These are phyloP conservation scores for Pseudogymnoascus sp. DNA, from an alignment of 2,329 filamentous ascomycete genomes.

Conservation along the genomic window DNA sequence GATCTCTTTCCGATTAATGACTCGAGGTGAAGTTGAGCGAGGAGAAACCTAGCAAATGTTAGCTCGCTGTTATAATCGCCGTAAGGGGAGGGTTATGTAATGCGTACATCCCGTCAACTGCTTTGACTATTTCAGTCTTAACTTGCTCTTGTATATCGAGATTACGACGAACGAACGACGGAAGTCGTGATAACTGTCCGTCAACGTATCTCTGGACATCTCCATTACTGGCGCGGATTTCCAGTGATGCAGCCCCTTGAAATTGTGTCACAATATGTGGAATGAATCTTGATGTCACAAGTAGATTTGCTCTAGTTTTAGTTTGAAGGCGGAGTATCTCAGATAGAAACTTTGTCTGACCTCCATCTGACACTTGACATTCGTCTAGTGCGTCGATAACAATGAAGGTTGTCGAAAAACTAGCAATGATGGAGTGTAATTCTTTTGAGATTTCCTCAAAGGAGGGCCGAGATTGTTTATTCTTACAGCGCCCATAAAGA, in stretches of 20 bases:
- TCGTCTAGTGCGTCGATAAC: slow-evolving; percentile 20
- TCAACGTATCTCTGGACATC: slow-evolving; percentile 30
- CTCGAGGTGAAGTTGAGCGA: slow-evolving; percentile 32
- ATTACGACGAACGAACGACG: slow-evolving; percentile 16
- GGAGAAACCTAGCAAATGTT: slow-evolving; percentile 28
- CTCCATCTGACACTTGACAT: slow-evolving; percentile 14
- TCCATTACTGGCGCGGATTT: slow-evolving; percentile 29
- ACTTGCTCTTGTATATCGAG: slow-evolving; percentile 21
- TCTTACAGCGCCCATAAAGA: slow-evolving; percentile 23
- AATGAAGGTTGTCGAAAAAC: slow-evolving; percentile 20
- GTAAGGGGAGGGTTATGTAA: slow-evolving; percentile 14
- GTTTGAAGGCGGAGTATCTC: slow-evolving; percentile 17
- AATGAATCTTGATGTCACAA: slow-evolving; percentile 24
- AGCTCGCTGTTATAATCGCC: slow-evolving; percentile 7
- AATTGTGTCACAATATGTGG: slow-evolving; percentile 21
- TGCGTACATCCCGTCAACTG: slow-evolving; percentile 31
- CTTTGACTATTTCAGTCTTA: slow-evolving; percentile 19
- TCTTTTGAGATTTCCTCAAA: slow-evolving; percentile 19
- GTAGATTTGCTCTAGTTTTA: slow-evolving; percentile 17
- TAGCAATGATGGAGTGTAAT: slow-evolving; percentile 18
- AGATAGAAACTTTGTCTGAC: slow-evolving; percentile 9
- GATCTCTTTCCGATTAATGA: slow-evolving; percentile 29
- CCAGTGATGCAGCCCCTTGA: slow-evolving; percentile 13
- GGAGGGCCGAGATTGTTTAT: slow-evolving; percentile 20
- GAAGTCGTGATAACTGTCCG: slow-evolving; percentile 20